These are phyloP conservation scores for Pisolithus albus DNA, from an alignment of 768 basidiomycete genomes.

Conservation along the genomic window DNA sequence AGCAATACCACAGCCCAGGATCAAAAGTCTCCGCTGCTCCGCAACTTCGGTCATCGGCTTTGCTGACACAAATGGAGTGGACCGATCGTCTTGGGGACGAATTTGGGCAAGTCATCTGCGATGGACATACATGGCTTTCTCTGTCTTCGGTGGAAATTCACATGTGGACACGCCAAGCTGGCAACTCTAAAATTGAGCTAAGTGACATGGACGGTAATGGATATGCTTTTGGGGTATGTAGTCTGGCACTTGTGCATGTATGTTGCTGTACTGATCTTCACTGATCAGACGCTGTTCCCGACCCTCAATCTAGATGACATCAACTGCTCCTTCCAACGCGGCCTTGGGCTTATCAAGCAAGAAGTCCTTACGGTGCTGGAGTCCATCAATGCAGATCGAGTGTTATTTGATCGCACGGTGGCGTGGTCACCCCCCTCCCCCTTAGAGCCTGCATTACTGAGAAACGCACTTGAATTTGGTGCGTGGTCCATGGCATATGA, in stretches of 20 bases:
- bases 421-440: no score
- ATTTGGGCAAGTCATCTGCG: neutral
- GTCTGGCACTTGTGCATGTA: neutral
- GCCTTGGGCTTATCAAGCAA: neutral
- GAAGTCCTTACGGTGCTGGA: no score
- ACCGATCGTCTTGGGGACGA: constrained; percentile 27
- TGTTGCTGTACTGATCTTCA: neutral
- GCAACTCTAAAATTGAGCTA: neutral
- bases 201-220: neutral
- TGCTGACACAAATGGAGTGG: constrained; percentile 22
- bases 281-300: neutral
- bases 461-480: no score
- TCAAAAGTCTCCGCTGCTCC: neutral
- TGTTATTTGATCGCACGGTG: no score
- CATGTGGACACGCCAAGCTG: neutral
- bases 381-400: no score
- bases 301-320: neutral
- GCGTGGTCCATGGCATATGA: no score
- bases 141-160: neutral
- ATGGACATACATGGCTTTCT: neutral
- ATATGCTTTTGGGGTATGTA: neutral
- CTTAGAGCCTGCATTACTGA: no score
- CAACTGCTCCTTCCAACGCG: neutral
- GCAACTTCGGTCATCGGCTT: constrained; percentile 12
- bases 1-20: neutral